These are phyloP conservation scores for Dimocarpus longan DNA, from an alignment of 345 rosid genomes.

Conservation along the genomic window DNA sequence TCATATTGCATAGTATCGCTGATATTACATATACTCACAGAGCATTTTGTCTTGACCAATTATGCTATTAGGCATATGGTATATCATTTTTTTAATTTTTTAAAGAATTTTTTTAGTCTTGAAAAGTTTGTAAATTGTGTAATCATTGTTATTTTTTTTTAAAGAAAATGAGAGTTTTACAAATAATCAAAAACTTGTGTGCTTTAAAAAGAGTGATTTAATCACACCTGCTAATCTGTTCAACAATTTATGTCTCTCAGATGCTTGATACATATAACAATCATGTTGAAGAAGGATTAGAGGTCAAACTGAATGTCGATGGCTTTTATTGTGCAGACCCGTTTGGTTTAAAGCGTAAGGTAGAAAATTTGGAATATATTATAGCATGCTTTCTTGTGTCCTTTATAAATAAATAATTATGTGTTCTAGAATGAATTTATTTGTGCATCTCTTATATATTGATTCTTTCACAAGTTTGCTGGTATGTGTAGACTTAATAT, in stretches of 20 bases:
- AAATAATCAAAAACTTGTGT: neutral
- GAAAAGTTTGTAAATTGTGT: neutral
- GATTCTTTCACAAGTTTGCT: neutral
- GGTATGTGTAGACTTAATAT: neutral
- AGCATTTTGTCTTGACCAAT: neutral
- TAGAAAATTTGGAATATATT: constrained; percentile 19
- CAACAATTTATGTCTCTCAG: constrained; percentile 26
- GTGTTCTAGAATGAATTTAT: neutral
- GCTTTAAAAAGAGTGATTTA: neutral
- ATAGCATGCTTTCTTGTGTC: neutral
- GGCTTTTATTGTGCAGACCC: constrained; percentile 49
- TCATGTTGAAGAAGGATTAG: constrained; percentile 47
- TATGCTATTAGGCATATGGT: neutral
- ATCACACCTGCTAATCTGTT: constrained; percentile 13
- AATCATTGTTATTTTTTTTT: too few species aligned
- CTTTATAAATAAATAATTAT: neutral
- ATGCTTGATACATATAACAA: constrained; percentile 59
- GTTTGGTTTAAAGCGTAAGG: constrained; percentile 42
- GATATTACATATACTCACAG: neutral
- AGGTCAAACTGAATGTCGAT: constrained; percentile 40
- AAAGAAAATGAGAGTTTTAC: neutral
- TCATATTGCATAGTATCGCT: neutral
- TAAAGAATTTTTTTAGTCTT: neutral
- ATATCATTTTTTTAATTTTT: neutral
- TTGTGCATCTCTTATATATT: neutral